Percentiles rank a stretch among this genome's conserved stretches.
phyloP scores from a whole-genome alignment of 163 green algal species.

The Chlamydomonas reinhardtii region DNA sequence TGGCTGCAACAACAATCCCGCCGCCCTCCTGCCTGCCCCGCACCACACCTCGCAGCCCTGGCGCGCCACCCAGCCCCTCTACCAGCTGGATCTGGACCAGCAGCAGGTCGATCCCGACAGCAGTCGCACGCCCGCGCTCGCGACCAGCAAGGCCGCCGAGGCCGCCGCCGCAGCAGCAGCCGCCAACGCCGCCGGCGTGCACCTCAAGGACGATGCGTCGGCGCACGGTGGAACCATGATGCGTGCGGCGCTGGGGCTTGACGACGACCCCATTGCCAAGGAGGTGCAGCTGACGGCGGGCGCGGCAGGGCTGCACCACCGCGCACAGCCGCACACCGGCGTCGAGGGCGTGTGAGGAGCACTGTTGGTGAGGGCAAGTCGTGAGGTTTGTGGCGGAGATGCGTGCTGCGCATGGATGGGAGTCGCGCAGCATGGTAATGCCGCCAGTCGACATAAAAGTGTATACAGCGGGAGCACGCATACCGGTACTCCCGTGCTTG shows the following conservation, averaged over 20 bases:
- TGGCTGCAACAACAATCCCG: no score
- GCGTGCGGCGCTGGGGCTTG: background rate
- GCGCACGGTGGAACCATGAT: background rate
- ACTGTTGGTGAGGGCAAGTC: no score
- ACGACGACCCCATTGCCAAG: conserved; percentile 13
- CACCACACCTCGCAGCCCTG: background rate
- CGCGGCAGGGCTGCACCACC: background rate
- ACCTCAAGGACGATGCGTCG: conserved; percentile 15
- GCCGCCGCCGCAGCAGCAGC: no score
- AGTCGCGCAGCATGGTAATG: no score
- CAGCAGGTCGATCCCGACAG: background rate
- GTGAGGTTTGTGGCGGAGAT: no score
- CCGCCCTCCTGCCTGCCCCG: no score
- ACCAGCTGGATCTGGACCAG: conserved; percentile 7
- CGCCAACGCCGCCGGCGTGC: background rate
- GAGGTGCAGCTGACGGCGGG: conserved; percentile 11
- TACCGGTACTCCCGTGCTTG: no score
- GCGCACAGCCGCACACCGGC: background rate
- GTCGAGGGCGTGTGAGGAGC: no score
- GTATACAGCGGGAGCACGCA: no score
- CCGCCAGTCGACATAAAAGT: no score
- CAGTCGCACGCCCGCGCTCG: conserved; percentile 21
- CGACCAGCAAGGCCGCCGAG: background rate
- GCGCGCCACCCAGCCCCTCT: conserved; percentile 22
- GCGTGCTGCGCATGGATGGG: no score